phyloP scores from a whole-genome alignment of 2,329 filamentous ascomycete species.

The Fusarium sp. region DNA sequence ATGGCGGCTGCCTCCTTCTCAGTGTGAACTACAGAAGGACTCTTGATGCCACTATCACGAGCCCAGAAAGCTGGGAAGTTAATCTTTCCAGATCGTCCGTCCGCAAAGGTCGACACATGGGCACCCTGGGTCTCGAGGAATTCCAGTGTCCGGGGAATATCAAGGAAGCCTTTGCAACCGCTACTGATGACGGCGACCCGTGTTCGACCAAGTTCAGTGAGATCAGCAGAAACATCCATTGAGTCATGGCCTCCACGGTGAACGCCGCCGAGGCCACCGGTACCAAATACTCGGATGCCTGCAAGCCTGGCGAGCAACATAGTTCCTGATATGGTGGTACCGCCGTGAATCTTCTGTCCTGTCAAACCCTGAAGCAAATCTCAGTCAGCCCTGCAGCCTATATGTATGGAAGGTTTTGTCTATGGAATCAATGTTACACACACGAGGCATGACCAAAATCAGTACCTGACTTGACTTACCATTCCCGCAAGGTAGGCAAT shows the following conservation, averaged over 20 bases:
- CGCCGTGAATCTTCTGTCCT: constrained; percentile 77
- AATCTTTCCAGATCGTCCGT: constrained; percentile 75
- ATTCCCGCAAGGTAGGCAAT: constrained; percentile 82
- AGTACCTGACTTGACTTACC: constrained; percentile 56
- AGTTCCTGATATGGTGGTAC: constrained; percentile 92
- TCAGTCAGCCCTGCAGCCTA: constrained; percentile 12
- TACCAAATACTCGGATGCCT: constrained; percentile 92
- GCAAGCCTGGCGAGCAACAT: constrained; percentile 89
- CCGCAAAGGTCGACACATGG: constrained; percentile 87
- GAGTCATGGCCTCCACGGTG: constrained; percentile 87
- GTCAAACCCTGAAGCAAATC: constrained; percentile 27
- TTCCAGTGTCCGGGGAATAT: constrained; percentile 90
- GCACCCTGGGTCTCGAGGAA: constrained; percentile 77
- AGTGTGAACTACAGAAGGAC: constrained; percentile 77
- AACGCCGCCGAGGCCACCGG: constrained; percentile 92
- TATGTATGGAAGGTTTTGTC: background rate
- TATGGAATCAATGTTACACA: background rate
- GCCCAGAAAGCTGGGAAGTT: constrained; percentile 96
- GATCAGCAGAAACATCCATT: constrained; percentile 94
- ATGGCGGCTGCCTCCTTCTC: constrained; percentile 90
- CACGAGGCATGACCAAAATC: background rate
- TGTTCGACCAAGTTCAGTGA: constrained; percentile 92
- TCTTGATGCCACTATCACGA: constrained; percentile 82
- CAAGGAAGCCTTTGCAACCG: constrained; percentile 95
- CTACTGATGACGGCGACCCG: constrained; percentile 88